These are phyloP conservation scores for Aphelidium insulamus DNA, from an alignment of 371 early-diverging fungal genomes.

Conservation along the genomic window DNA sequence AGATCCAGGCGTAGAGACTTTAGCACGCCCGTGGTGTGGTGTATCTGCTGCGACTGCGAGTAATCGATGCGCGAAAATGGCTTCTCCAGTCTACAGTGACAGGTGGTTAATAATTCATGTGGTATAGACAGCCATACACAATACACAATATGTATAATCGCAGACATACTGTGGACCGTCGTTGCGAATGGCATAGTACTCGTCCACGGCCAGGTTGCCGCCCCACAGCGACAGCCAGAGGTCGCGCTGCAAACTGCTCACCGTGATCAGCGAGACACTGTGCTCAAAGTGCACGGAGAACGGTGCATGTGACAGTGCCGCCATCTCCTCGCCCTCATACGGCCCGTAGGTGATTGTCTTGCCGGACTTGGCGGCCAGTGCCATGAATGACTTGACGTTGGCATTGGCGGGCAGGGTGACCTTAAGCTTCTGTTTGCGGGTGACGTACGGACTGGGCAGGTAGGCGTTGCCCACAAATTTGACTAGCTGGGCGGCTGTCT, in stretches of 20 bases:
- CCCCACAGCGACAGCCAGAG: constrained; percentile 73
- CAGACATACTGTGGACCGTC: constrained; percentile 42
- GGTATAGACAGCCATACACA: neutral
- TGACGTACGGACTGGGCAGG: constrained; percentile 35
- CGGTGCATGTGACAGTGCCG: constrained; percentile 10
- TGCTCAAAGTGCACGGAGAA: constrained; percentile 47
- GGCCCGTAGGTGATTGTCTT: constrained; percentile 56
- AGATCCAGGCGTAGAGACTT: constrained; percentile 23
- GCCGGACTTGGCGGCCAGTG: constrained; percentile 25
- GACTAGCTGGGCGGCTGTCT: constrained; percentile 40
- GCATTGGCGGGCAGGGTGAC: constrained; percentile 25
- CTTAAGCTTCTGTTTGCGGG: constrained; percentile 51
- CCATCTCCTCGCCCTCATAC: constrained; percentile 17
- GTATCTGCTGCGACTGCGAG: constrained; percentile 16
- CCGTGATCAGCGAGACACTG: constrained; percentile 33
- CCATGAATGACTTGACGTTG: constrained; percentile 41
- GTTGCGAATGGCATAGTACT: constrained; percentile 55
- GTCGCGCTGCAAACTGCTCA: constrained; percentile 35
- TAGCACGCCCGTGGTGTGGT: constrained; percentile 35
- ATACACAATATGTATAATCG: neutral
- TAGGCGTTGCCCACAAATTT: constrained; percentile 33
- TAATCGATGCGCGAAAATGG: constrained; percentile 51
- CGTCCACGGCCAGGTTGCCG: constrained; percentile 53
- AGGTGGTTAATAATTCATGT: neutral
- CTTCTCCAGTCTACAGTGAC: constrained; percentile 30